These are phyloP conservation scores for Solanum habrochaites DNA, from an alignment of 257 asterid genomes.

Conservation along the genomic window DNA sequence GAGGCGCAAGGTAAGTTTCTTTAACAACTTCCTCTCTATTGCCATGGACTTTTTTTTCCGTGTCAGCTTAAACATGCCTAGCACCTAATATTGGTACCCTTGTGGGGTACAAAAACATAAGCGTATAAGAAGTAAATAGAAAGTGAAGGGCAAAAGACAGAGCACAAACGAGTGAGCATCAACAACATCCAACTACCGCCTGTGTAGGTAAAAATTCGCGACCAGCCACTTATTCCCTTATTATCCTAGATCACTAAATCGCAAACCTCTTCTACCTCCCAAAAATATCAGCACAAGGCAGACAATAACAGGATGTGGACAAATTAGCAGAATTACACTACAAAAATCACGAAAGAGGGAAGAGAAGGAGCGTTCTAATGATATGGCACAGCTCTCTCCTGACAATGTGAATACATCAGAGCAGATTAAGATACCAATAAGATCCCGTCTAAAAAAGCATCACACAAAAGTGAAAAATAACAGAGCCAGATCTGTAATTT, in stretches of 20 bases:
- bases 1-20: no score
- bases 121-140: no score
- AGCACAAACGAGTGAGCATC: no score
- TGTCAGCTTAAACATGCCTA: neutral
- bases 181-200: neutral
- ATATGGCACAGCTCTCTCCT: neutral
- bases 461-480: neutral
- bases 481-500: neutral
- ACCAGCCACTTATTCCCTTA: neutral
- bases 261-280: neutral
- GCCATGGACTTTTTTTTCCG: neutral
- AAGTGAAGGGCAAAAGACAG: no score
- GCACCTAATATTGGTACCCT: neutral
- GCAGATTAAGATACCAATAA: neutral
- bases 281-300: neutral
- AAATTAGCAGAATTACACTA: no score
- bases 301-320: no score
- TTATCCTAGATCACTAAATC: neutral
- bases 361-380: no score
- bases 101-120: no score
- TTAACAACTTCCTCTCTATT: neutral
- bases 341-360: no score
- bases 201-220: neutral
- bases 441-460: neutral
- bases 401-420: neutral